These are phyloP conservation scores for Plantago elongata DNA, from an alignment of 257 asterid genomes.

Conservation along the genomic window DNA sequence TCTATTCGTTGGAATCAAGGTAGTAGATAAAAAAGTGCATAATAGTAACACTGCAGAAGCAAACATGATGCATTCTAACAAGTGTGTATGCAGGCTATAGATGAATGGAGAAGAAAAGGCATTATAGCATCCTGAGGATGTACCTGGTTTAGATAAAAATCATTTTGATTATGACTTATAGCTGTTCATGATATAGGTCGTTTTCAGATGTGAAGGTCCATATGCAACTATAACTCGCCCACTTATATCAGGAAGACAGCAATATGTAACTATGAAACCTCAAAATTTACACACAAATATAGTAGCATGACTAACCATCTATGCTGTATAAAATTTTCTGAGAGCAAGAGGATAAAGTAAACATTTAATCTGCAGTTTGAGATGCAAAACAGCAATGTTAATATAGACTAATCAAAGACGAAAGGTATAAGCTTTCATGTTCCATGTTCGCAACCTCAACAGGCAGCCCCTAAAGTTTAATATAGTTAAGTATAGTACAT, in stretches of 20 bases:
- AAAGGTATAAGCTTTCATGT: neutral
- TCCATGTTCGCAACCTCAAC: neutral
- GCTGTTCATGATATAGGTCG: no score
- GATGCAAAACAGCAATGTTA: neutral
- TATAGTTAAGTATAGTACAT: neutral
- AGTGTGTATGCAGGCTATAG: neutral
- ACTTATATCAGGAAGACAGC: neutral
- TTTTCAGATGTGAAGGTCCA: no score
- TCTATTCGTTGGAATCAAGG: constrained; percentile 6
- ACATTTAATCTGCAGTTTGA: neutral
- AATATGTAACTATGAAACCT: neutral
- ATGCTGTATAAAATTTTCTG: neutral
- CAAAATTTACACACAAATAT: neutral
- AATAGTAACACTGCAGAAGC: constrained; percentile 8
- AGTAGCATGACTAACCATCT: neutral
- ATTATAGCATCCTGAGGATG: neutral
- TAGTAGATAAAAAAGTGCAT: neutral
- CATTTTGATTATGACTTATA: no score
- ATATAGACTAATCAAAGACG: no score
- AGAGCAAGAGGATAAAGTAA: constrained; percentile 3
- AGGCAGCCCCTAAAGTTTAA: neutral
- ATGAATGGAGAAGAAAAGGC: constrained; percentile 2
- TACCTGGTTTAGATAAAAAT: no score
- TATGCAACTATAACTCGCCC: no score
- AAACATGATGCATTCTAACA: neutral